These are phyloP conservation scores for Breviolum minutum DNA, from an alignment of 73 alveolate genomes.

Conservation along the genomic window DNA sequence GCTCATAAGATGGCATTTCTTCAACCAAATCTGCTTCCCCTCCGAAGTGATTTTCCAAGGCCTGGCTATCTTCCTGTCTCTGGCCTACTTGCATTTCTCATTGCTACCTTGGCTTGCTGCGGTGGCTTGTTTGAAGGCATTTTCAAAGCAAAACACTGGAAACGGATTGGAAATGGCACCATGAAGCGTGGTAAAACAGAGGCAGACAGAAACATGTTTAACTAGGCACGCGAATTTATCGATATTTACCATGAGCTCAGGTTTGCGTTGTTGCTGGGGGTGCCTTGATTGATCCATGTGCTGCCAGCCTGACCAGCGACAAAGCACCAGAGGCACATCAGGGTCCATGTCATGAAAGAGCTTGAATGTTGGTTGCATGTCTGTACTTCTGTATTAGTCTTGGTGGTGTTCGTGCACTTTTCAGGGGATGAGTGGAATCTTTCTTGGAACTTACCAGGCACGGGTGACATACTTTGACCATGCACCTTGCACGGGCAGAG, in stretches of 20 bases:
- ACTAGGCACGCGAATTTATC: neutral
- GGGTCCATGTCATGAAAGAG: too few species aligned
- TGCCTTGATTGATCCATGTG: slow-evolving; percentile 72
- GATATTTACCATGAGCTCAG: neutral
- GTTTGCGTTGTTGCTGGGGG: slow-evolving; percentile 79
- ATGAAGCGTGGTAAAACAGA: too few species aligned
- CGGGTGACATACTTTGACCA: neutral
- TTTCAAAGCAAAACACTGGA: neutral
- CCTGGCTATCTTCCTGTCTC: neutral
- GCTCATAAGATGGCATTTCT: neutral
- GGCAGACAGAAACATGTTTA: too few species aligned
- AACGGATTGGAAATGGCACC: too few species aligned
- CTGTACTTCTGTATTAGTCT: neutral
- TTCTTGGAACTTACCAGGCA: slow-evolving; percentile 72
- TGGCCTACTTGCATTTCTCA: slow-evolving; percentile 41
- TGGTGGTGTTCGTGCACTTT: neutral
- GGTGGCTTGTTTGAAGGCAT: neutral
- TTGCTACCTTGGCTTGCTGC: slow-evolving; percentile 52
- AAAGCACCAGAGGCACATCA: slow-evolving; percentile 56
- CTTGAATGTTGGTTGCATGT: neutral
- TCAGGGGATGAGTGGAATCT: slow-evolving; percentile 87
- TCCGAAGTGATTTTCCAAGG: neutral
- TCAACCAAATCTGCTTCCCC: neutral
- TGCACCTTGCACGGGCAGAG: too few species aligned
- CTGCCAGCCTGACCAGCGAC: slow-evolving; percentile 85